Conservation (phyloP, 2,329 filamentous ascomycete species). For the Parastagonospora nodorum region DNA sequence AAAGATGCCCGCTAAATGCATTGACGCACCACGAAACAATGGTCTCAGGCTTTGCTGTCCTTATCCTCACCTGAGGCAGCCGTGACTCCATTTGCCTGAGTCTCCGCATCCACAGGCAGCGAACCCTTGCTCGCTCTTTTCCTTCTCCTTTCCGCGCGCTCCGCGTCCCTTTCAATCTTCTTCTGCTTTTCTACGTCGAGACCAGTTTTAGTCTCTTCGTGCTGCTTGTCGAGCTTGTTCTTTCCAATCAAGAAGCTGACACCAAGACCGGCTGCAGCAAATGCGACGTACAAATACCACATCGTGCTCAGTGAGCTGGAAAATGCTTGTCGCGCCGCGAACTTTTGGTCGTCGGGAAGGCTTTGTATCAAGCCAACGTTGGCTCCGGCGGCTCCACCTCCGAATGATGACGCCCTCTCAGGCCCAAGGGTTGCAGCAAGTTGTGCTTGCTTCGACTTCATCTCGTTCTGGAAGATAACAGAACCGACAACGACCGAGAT, state of each 20-base stretch:
- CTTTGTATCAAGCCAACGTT: conserved; percentile 63
- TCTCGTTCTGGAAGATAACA: conserved; percentile 79
- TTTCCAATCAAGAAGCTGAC: conserved; percentile 48
- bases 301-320: conserved; percentile 52
- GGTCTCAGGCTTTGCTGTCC: conserved; percentile 9
- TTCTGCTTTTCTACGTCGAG: conserved; percentile 50
- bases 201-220: conserved; percentile 57
- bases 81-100: conserved; percentile 3
- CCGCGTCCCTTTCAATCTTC: conserved; percentile 41
- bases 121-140: conserved; percentile 32
- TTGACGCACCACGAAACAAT: background rate
- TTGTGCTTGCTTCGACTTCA: conserved; percentile 60
- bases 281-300: conserved; percentile 56
- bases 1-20: conserved; percentile 1
- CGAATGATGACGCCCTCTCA: conserved; percentile 57
- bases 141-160: conserved; percentile 34
- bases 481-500: conserved; percentile 74
- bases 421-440: conserved; percentile 59
- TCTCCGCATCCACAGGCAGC: conserved; percentile 21
- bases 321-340: conserved; percentile 49
- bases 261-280: conserved; percentile 47
- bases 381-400: conserved; percentile 65
- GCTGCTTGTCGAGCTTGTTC: conserved; percentile 50
- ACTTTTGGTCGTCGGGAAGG: conserved; percentile 55
- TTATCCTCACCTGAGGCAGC: conserved; percentile 3